Evolutionary conservation across 164 flowering plant genomes (phyloP).

Genomic region (Liquidambar formosana): DNA sequence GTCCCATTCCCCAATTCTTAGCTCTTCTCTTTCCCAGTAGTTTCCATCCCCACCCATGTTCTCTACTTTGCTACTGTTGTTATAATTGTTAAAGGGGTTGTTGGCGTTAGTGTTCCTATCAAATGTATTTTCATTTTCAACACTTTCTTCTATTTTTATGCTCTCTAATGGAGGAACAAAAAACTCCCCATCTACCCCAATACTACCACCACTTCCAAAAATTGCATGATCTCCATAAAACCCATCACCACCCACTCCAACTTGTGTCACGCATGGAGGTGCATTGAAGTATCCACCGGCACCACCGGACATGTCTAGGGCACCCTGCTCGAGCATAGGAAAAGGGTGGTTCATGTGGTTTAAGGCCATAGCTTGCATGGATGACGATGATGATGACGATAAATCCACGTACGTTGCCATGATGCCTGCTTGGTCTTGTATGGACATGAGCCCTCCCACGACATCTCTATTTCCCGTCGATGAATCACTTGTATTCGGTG

Average conservation of each 20-base stretch:
- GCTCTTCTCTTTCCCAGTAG: conserved; percentile 60
- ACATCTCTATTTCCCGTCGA: conserved; percentile 30
- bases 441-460: conserved; percentile 24
- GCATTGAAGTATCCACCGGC: conserved; percentile 26
- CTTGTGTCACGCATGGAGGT: conserved; percentile 36
- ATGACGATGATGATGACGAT: conserved; percentile 31
- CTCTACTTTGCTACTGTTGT: conserved; percentile 29
- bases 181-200: conserved; percentile 34
- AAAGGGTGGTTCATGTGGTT: conserved; percentile 31
- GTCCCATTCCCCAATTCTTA: conserved; percentile 74
- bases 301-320: conserved; percentile 12
- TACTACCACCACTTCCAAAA: conserved; percentile 29
- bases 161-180: conserved; percentile 57
- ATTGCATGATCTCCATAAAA: conserved; percentile 27
- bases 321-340: conserved; percentile 26
- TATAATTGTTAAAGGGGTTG: conserved; percentile 9
- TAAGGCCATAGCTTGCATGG: conserved; percentile 35
- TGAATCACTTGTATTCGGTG: conserved; percentile 52
- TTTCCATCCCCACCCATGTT: conserved; percentile 31
- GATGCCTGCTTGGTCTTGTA: conserved; percentile 26
- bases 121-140: conserved; percentile 9
- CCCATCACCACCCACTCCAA: conserved; percentile 10
- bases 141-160: conserved; percentile 35
- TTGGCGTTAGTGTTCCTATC: conserved; percentile 2
- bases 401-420: conserved; percentile 34